phyloP scores from a whole-genome alignment of 768 basidiomycete genomes.

The Amanita brunnescens region DNA sequence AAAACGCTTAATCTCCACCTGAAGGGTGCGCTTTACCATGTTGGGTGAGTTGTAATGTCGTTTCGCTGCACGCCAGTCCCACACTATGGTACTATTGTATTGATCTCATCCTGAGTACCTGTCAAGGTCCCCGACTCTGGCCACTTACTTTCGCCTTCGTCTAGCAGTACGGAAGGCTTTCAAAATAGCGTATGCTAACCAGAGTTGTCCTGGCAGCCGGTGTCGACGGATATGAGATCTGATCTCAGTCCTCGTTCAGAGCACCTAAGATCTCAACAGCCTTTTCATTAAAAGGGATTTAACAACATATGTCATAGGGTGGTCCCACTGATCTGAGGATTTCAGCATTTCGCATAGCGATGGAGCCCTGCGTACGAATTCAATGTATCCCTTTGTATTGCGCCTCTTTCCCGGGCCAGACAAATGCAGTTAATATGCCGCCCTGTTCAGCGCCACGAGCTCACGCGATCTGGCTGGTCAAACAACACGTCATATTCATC shows the following conservation, averaged over 20 bases:
- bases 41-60: not conserved
- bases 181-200: not conserved
- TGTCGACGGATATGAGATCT: not conserved
- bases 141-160: not conserved
- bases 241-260: not conserved
- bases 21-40: not conserved
- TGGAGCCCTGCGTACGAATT: not conserved
- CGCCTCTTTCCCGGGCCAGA: not conserved
- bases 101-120: no score
- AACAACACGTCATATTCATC: not conserved
- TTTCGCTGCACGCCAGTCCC: not conserved
- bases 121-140: not conserved
- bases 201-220: not conserved
- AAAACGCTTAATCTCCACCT: constrained; percentile 5
- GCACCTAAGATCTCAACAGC: not conserved
- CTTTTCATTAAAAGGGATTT: not conserved
- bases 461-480: not conserved
- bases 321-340: not conserved
- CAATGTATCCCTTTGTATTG: not conserved
- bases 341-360: not conserved
- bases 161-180: not conserved
- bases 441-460: no score
- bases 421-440: not conserved
- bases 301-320: not conserved
- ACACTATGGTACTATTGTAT: not conserved